phyloP scores from a whole-genome alignment of 208 protist species.

The Histomonas meleagridis region DNA sequence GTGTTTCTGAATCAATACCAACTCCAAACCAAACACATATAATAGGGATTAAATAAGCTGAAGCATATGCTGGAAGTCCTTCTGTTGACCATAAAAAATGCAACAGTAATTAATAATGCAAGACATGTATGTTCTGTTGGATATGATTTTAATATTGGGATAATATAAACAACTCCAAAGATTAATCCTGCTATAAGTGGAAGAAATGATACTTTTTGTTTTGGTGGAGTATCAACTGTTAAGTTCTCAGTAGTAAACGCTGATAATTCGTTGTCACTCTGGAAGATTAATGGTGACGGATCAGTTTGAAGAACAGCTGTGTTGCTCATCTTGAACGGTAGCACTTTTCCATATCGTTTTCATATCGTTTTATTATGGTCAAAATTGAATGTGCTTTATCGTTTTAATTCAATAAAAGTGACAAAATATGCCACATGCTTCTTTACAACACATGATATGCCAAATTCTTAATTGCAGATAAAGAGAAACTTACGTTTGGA shows the following conservation, averaged over 20 bases:
- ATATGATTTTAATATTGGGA: background rate
- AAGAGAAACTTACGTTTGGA: no score
- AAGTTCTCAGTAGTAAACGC: background rate
- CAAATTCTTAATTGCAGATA: no score
- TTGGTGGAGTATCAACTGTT: background rate
- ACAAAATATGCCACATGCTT: background rate
- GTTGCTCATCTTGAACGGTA: no score
- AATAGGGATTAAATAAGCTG: background rate
- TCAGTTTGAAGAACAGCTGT: background rate
- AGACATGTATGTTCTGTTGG: background rate
- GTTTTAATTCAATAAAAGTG: background rate
- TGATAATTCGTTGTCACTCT: background rate
- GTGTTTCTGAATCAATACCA: background rate
- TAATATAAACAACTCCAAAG: background rate
- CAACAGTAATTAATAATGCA: background rate
- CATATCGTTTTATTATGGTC: background rate
- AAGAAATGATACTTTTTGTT: background rate
- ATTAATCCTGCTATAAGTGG: background rate
- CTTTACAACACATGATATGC: background rate
- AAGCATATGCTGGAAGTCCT: conserved; percentile 7
- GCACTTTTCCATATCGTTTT: background rate
- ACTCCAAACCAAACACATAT: background rate
- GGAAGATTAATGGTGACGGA: background rate
- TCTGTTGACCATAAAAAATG: conserved; percentile 12
- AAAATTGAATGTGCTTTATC: background rate